Conservation (phyloP, 176 grass and related monocot species). For the Melocanna baccifera region DNA sequence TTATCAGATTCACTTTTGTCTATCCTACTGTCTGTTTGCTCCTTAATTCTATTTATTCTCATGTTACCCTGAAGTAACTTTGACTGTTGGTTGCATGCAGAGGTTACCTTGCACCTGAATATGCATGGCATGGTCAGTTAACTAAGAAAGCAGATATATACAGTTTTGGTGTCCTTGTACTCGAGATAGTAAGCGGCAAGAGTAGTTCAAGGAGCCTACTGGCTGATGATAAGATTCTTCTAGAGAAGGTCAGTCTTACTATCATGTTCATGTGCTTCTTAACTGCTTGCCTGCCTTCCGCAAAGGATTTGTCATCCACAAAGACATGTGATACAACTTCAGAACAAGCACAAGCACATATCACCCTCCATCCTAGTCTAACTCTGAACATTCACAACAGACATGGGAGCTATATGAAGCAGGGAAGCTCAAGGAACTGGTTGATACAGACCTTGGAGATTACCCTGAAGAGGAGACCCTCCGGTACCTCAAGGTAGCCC, state of each 20-base stretch:
- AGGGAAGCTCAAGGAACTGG: constrained; percentile 56
- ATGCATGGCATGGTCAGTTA: constrained; percentile 88
- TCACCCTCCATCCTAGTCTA: background rate
- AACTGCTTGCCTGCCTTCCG: background rate
- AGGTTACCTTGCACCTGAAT: constrained; percentile 97
- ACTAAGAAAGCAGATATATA: constrained; percentile 96
- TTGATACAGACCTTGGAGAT: constrained; percentile 46
- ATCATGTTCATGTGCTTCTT: background rate
- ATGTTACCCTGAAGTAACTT: background rate
- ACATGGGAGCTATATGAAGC: constrained; percentile 72
- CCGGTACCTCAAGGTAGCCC: constrained; percentile 72
- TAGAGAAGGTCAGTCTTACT: constrained; percentile 61
- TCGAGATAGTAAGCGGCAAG: constrained; percentile 72
- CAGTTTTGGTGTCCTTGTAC: constrained; percentile 74
- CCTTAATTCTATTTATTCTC: background rate
- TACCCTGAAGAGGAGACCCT: constrained; percentile 75
- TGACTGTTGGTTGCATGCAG: constrained; percentile 37
- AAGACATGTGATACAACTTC: background rate
- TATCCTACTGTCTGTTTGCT: background rate
- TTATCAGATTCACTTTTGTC: background rate
- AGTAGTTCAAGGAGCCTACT: constrained; percentile 65
- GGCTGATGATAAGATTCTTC: constrained; percentile 55
- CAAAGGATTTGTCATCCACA: background rate
- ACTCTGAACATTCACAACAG: constrained; percentile 41
- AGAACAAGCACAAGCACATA: background rate